Evolutionary conservation across 306 rosid genomes (phyloP), one percentile per base, ranked within the genome.

Genomic region (Quercus mongolica): DNA sequence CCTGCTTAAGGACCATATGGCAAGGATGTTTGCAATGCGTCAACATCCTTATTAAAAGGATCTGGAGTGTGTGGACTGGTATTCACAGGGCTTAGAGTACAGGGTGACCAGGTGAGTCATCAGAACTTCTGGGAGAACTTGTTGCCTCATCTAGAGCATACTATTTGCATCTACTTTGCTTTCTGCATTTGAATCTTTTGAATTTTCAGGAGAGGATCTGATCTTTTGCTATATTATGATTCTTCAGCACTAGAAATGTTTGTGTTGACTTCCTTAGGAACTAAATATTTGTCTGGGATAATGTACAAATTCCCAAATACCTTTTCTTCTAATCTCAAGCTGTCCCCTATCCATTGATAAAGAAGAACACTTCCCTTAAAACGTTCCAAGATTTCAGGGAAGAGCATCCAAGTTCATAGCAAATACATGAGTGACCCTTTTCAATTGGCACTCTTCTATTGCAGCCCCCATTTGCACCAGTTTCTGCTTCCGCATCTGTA

Each of bases 401-500:
- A 94, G 91, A 25, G 90, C 71, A 33, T 72, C 85, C 15, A 0
- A 38, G 46, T 38, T 38, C 46, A 38, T 7, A 38, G 46, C 46
- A 38, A 38, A 38, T 38, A 38, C 81, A 81, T 92, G 94, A 78
- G 95, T 90, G 77, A 90, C 94, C 67, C 77, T 74, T 84, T 90
- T 81, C 58, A 90, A 84, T 13, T 87, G 44, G 15, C 85, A 83
- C 38, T 91, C 94, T 67, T 91, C 97, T 17, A 87, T 73, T 3
- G 62, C 77, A 70, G 90, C 99, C 59, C 97, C 99, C 94, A 86
- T 92, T 84, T 90, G 94, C 64, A 74, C 78, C 87, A 92, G 83
- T 78, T 90, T 88, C 85, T 90, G 90, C 93, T 90, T 91, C 98
- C 97, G 90, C 86, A 92, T 91, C 94, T 94, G 91, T 61, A 92